Base-by-base conservation (phyloP, 805 yeast species). In the Myxozyma melibiosi region DNA sequence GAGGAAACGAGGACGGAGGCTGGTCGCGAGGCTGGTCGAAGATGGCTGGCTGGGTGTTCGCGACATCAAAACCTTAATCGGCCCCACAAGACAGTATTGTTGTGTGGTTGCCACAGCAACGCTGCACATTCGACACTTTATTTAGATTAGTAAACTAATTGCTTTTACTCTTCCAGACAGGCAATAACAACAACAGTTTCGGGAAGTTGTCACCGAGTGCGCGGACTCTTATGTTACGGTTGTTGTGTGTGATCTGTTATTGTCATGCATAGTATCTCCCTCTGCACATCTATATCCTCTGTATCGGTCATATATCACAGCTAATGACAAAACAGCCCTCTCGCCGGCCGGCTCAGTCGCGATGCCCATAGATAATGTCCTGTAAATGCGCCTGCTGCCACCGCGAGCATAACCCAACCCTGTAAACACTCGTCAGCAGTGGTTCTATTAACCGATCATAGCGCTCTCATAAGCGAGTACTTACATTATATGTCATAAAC, bases 341-440 rank as follows among this genome's bases (percentile, higher is more conserved):
- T 25, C 14, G 53, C 47, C 1, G 50, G 25, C 20, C 41, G 25
- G 38, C 42, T 39, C 25, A 37, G 18, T 9, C 35, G 41, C 4
- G 57, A 25, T 2, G 61, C 38, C 85, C 89, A 88, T 9, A 81
- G 34, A 65, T 77, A 83, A 67, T 84, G 79, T 0, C 96, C 96
- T 25, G 81, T 22, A n/a, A 76, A 78, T 1, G 94, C 94, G 1
- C 96, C 96, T 1, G 78, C 62, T 0, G 82, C 83, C 8, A 86
- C 87, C 2, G 92, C 83, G 6, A 82, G 45, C 94, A 88, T 87
- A 33, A 84, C 79, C 91, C 91, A 88, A 11, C 92, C 88, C 71
- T 68, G 25, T 11, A 16, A 14, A 30, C 27, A 18, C 14, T 27
- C 18, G 24, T 13, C 9, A n/a, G n/a, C 24, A 24, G 34, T 18